These are phyloP conservation scores for Coemansia sp. DNA, from an alignment of 192 early-diverging fungal genomes.

Conservation along the genomic window DNA sequence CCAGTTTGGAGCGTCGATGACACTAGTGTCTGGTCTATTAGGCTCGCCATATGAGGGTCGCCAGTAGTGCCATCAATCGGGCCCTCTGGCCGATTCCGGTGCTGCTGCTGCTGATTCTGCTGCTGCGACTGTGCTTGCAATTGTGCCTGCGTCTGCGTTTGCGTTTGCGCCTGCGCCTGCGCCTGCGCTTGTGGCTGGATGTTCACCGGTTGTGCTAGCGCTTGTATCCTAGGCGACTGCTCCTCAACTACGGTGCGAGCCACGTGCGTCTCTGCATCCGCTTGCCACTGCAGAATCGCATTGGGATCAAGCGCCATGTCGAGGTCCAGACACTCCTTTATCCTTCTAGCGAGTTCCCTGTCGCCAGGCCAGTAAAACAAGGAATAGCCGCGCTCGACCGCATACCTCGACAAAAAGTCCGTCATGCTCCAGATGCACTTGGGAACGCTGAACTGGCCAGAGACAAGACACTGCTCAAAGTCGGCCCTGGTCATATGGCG, in stretches of 20 bases:
- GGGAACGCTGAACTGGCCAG: constrained; percentile 51
- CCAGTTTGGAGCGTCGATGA: constrained; percentile 23
- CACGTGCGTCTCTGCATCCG: constrained; percentile 20
- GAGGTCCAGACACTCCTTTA: constrained; percentile 78
- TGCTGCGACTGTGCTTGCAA: constrained; percentile 1
- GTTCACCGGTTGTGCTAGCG: neutral
- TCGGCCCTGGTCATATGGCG: constrained; percentile 53
- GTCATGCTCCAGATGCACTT: constrained; percentile 47
- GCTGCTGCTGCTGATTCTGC: neutral
- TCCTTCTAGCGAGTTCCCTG: constrained; percentile 57
- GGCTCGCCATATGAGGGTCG: constrained; percentile 13
- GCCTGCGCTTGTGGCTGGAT: neutral
- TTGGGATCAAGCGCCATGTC: constrained; percentile 44
- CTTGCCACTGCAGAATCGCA: constrained; percentile 25
- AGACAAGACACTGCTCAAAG: constrained; percentile 35
- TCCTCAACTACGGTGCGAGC: constrained; percentile 26
- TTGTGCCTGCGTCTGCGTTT: constrained; percentile 1
- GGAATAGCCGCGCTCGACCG: constrained; percentile 30
- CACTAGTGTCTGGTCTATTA: constrained; percentile 42
- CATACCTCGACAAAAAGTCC: constrained; percentile 43
- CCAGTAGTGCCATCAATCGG: neutral
- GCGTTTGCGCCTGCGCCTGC: neutral
- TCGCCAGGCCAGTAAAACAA: constrained; percentile 58
- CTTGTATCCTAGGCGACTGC: constrained; percentile 3
- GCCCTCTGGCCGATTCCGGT: neutral